phyloP scores from a whole-genome alignment of 495 filamentous ascomycete genomes.

The Aspergillus bertholletiae region DNA sequence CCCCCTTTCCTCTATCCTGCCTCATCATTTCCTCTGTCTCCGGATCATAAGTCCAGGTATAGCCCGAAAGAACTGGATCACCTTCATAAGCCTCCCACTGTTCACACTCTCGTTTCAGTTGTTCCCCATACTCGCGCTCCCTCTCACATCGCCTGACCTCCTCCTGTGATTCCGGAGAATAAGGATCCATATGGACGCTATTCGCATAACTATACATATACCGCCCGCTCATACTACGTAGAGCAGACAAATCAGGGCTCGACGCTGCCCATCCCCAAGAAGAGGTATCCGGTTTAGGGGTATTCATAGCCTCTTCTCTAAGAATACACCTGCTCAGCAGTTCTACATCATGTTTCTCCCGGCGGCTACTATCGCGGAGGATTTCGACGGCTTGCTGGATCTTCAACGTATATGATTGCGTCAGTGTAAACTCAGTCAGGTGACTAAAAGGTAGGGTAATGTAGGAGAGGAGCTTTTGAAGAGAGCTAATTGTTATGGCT shows the following conservation, averaged over 20 bases:
- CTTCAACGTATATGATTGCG: slow-evolving; percentile 14
- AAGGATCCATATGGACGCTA: slow-evolving; percentile 33
- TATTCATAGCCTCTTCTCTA: slow-evolving; percentile 1
- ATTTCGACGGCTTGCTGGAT: slow-evolving; percentile 36
- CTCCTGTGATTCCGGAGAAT: slow-evolving; percentile 20
- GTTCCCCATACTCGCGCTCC: slow-evolving; percentile 14
- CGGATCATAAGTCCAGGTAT: not conserved
- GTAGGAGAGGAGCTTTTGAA: not conserved
- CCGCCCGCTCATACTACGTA: slow-evolving; percentile 4
- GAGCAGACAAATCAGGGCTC: not conserved
- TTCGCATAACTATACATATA: slow-evolving; percentile 30
- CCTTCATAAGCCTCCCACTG: slow-evolving; percentile 11
- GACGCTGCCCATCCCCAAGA: slow-evolving; percentile 10
- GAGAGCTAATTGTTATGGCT: not conserved
- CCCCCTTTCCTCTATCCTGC: not conserved
- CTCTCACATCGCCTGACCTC: slow-evolving; percentile 15
- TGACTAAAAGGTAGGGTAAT: not conserved
- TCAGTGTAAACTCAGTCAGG: not conserved
- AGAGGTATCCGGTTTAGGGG: not conserved
- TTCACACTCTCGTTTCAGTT: slow-evolving; percentile 8
- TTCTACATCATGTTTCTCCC: slow-evolving; percentile 24
- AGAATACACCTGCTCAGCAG: not conserved
- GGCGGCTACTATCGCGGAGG: slow-evolving; percentile 30
- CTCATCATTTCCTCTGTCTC: not conserved
- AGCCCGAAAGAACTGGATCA: not conserved